Conservation (phyloP, 1,284 basidiomycete species). For the Coriolopsis trogii region DNA sequence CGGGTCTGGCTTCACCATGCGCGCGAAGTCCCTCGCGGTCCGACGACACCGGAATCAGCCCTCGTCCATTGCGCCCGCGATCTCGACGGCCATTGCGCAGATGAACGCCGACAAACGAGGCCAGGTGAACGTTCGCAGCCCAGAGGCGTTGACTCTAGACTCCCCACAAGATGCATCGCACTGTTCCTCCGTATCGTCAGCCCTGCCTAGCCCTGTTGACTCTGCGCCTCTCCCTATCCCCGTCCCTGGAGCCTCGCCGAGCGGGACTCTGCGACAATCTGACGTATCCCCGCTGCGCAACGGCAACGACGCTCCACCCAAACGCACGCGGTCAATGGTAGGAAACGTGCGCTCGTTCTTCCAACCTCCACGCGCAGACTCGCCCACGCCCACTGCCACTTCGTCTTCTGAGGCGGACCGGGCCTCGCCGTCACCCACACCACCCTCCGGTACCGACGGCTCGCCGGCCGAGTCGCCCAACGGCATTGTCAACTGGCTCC, state of each 20-base stretch:
- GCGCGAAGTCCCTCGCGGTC: slow-evolving; percentile 37
- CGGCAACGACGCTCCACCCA: slow-evolving; percentile 37
- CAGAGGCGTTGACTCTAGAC: slow-evolving; percentile 31
- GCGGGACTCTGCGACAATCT: slow-evolving; percentile 30
- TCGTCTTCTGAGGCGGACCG: slow-evolving; percentile 16
- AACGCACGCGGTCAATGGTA: slow-evolving; percentile 51
- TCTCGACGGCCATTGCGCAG: slow-evolving; percentile 22
- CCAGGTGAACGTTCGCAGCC: slow-evolving; percentile 23
- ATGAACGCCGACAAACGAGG: slow-evolving; percentile 23
- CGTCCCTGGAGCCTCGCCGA: slow-evolving; percentile 24
- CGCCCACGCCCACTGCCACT: slow-evolving; percentile 27
- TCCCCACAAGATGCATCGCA: slow-evolving; percentile 53
- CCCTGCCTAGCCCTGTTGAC: slow-evolving; percentile 40
- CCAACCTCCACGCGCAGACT: slow-evolving; percentile 33
- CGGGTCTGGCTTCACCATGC: slow-evolving; percentile 20
- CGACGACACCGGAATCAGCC: slow-evolving; percentile 45
- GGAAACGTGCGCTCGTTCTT: slow-evolving; percentile 50
- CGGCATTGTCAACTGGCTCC: slow-evolving; percentile 47
- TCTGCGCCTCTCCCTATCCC: slow-evolving; percentile 28
- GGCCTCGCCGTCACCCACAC: slow-evolving; percentile 22
- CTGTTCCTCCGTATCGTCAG: slow-evolving; percentile 46
- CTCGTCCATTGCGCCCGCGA: slow-evolving; percentile 41
- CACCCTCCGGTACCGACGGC: slow-evolving; percentile 6
- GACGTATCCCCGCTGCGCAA: slow-evolving; percentile 30
- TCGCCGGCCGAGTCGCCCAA: slow-evolving; percentile 36